phyloP scores from a whole-genome alignment of 192 early-diverging fungal genomes.

The Backusella liffmaniae region DNA sequence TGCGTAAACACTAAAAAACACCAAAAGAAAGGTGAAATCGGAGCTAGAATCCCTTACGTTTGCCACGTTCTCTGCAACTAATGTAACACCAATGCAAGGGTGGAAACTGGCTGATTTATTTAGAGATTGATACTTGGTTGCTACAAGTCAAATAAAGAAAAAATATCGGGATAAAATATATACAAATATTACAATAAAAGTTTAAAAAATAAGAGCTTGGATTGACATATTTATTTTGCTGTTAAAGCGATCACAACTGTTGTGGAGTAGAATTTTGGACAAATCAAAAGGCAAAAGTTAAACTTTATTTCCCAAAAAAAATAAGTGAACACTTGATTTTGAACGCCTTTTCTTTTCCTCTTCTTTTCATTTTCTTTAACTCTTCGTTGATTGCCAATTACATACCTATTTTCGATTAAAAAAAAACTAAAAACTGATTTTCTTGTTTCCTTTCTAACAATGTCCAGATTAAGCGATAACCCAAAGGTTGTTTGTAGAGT shows the following conservation, averaged over 20 bases:
- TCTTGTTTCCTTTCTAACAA: background rate
- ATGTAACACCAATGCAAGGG: conserved; percentile 10
- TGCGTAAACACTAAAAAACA: background rate
- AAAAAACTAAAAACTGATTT: background rate
- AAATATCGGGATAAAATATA: background rate
- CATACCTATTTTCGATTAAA: background rate
- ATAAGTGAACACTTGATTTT: background rate
- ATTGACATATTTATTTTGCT: background rate
- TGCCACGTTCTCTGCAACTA: conserved; percentile 14
- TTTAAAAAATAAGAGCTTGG: background rate
- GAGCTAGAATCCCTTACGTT: background rate
- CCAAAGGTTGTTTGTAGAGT: conserved; percentile 45
- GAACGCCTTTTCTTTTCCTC: conserved; percentile 4
- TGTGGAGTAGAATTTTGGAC: background rate
- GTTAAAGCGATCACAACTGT: background rate
- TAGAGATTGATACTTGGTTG: background rate
- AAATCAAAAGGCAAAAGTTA: conserved; percentile 8
- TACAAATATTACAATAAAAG: background rate
- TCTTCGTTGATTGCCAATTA: background rate
- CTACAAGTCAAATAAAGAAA: background rate
- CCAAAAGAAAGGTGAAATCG: background rate
- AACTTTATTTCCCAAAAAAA: conserved; percentile 7
- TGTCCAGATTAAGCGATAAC: background rate
- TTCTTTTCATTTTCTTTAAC: conserved; percentile 6
- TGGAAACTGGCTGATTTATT: background rate